A percentile compares a stretch with the other conserved stretches of the same genome.
phyloP scores from a whole-genome alignment of 2,329 filamentous ascomycete genomes.

The Periconia macrospinosa region DNA sequence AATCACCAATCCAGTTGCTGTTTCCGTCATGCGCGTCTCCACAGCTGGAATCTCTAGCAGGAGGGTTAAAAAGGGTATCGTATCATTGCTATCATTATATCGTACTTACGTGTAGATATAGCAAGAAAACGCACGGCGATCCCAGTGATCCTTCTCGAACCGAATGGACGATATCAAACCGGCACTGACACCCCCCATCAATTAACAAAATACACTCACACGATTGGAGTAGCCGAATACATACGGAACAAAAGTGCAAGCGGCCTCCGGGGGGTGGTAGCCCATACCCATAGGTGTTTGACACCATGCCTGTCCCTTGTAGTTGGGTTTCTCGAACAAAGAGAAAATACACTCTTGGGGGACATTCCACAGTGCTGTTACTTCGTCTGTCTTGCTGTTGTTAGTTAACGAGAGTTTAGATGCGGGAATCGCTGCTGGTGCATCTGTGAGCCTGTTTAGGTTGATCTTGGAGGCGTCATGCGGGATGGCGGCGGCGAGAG shows the following conservation, averaged over 20 bases:
- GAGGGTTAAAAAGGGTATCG: background rate
- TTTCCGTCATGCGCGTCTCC: background rate
- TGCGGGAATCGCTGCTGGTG: too few relatives aligned
- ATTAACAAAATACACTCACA: background rate
- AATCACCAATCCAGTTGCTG: background rate
- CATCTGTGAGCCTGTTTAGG: too few relatives aligned
- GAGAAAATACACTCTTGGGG: background rate
- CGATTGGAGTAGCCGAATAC: background rate
- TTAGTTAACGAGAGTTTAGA: too few relatives aligned
- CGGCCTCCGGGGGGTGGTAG: background rate
- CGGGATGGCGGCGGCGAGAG: too few relatives aligned
- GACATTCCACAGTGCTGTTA: background rate
- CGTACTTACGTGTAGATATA: constrained; percentile 1
- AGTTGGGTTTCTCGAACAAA: background rate
- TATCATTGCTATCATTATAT: too few relatives aligned
- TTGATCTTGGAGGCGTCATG: too few relatives aligned
- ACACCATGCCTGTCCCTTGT: background rate
- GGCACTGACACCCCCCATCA: background rate
- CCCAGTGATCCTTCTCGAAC: background rate
- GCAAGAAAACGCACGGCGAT: background rate
- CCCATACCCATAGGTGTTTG: background rate
- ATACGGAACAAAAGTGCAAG: background rate
- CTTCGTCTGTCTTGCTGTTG: background rate
- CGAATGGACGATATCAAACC: background rate
- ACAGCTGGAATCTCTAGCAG: background rate